Evolutionary conservation across 2,329 filamentous ascomycete species (phyloP), one percentile per base, ranked within the genome.

Genomic region (Calycina marina): DNA sequence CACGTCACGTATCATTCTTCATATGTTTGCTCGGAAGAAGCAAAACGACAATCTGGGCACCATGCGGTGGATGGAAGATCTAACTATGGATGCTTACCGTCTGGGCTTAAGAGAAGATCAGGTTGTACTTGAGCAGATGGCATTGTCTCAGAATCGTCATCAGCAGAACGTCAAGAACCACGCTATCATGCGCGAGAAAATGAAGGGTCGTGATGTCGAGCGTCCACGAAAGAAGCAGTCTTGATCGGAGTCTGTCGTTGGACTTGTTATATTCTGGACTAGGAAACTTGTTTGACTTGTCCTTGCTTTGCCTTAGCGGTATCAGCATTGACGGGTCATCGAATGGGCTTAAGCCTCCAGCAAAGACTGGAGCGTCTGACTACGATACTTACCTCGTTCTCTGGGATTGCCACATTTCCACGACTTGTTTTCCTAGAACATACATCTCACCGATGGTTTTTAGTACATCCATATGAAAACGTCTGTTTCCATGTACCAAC

Each of bases 51-150:
- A 6, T 2, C 27, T 47, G 14, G 39, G 37, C n/a, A 60, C 37
- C 44, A 52, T 25, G 47, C 56, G 13, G 61, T 63, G 32, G 64
- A 62, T 14, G 56, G 65, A 41, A 14, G 27, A 37, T 24, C 40
- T 44, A 1, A 71, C 67, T 0, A 60, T 75, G 14, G 50, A 59
- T 11, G 63, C 67, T 34, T 84, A 84, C 49, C 51, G 71, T 36
- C 57, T 56, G 22, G 70, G 68, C 49, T 55, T 77, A 34, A 65
- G 68, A 41, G 69, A 81, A 52, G 79, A 85, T 47, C 65, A 72
- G 40, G 58, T 61, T 29, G 68, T 81, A 4, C 60, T 73, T 35
- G 61, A 61, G 45, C 63, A 66, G 35, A 83, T 78, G 75, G 56
- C 56, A 17, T 52, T 63, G 6, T 69, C 69, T 5, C 70, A 67